Evolutionary conservation across 2,329 filamentous ascomycete genomes (phyloP).

Genomic region (Teratosphaeria epicoccoides): DNA sequence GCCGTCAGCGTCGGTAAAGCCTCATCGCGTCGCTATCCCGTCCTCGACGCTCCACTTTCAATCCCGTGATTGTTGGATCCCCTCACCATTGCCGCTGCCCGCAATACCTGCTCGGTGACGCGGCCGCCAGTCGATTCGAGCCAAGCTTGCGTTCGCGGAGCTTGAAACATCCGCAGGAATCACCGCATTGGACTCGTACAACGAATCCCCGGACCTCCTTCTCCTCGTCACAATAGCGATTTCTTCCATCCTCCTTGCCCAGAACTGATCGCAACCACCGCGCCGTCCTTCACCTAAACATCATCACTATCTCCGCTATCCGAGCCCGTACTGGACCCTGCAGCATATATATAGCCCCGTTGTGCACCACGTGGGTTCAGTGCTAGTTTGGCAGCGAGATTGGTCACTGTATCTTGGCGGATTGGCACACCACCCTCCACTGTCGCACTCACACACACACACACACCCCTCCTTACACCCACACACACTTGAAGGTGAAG

Average conservation of each 20-base stretch:
- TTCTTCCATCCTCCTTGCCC: neutral
- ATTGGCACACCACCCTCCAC: neutral
- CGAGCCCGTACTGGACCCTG: neutral
- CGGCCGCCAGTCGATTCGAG: neutral
- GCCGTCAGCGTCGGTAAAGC: neutral
- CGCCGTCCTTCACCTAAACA: neutral
- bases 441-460: neutral
- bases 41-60: neutral
- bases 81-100: neutral
- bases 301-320: neutral
- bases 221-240: neutral
- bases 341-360: neutral
- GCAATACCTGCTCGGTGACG: neutral
- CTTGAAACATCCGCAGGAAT: constrained; percentile 1
- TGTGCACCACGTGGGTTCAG: neutral
- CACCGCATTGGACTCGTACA: neutral
- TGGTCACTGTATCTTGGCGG: neutral
- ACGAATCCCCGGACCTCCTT: neutral
- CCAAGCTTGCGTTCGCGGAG: neutral
- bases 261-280: neutral
- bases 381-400: neutral
- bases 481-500: neutral
- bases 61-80: neutral
- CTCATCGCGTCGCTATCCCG: neutral
- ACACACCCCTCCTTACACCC: neutral